These are phyloP conservation scores for Nannizzia gypsea DNA, from an alignment of 2,329 filamentous ascomycete genomes.

Conservation along the genomic window DNA sequence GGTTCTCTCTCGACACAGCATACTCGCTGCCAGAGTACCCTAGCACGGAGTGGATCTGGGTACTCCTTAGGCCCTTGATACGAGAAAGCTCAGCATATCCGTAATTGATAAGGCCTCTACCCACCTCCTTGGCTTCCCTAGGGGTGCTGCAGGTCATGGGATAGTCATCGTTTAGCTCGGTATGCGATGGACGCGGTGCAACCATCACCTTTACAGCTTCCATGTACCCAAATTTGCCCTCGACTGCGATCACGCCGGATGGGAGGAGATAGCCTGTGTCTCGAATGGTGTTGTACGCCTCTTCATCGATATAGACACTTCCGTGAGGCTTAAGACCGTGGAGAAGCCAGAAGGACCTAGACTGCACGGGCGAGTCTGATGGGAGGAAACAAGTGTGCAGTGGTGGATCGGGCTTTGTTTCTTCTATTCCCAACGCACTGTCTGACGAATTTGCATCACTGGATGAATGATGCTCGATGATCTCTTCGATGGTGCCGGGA, in stretches of 20 bases:
- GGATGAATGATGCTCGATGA: constrained; percentile 53
- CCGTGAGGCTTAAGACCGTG: constrained; percentile 86
- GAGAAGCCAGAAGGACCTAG: constrained; percentile 93
- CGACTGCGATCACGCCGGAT: constrained; percentile 79
- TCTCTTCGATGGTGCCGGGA: constrained; percentile 79
- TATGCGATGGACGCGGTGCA: constrained; percentile 44
- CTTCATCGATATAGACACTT: constrained; percentile 83
- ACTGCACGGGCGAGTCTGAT: constrained; percentile 70
- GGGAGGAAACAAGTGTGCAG: constrained; percentile 90
- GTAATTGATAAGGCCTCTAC: constrained; percentile 85
- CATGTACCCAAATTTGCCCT: constrained; percentile 79
- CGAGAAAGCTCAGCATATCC: constrained; percentile 68
- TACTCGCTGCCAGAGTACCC: constrained; percentile 95
- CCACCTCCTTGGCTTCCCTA: constrained; percentile 56
- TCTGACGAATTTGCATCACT: constrained; percentile 15
- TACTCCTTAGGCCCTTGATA: constrained; percentile 75
- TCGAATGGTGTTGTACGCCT: constrained; percentile 66
- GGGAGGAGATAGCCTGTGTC: constrained; percentile 81
- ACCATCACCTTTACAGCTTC: constrained; percentile 83
- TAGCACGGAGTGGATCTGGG: constrained; percentile 64
- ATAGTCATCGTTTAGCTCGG: constrained; percentile 31
- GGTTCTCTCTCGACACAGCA: constrained; percentile 76
- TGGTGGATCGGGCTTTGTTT: constrained; percentile 41
- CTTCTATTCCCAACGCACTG: constrained; percentile 4
- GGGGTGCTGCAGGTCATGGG: constrained; percentile 20